phyloP scores from a whole-genome alignment of 805 yeast species.

The Metschnikowia bowlesiae region DNA sequence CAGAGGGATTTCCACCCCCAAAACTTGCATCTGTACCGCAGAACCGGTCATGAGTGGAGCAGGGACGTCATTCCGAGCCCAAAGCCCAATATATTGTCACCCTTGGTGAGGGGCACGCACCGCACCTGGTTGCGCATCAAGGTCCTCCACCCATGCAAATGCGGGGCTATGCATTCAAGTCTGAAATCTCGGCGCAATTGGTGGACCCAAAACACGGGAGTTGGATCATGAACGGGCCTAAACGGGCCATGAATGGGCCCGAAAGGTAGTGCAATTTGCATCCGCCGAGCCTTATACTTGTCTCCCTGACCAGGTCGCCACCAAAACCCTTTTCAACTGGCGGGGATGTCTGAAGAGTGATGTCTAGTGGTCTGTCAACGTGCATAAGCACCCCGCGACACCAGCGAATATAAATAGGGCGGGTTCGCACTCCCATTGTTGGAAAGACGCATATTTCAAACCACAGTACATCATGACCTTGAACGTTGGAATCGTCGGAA shows the following conservation, averaged over 20 bases:
- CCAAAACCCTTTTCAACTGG: neutral
- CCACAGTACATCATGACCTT: slow-evolving; percentile 21
- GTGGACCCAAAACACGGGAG: neutral
- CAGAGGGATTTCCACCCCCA: no score
- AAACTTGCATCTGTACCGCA: no score
- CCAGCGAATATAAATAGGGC: neutral
- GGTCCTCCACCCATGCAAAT: slow-evolving; percentile 1
- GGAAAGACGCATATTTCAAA: neutral
- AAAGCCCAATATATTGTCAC: no score
- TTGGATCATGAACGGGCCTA: no score
- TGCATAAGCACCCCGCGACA: neutral
- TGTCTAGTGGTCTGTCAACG: neutral
- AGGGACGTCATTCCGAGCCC: no score
- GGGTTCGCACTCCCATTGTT: neutral
- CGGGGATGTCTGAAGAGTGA: neutral
- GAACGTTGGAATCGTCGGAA: slow-evolving; percentile 69
- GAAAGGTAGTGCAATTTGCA: no score
- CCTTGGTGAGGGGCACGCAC: neutral
- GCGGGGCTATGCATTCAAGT: slow-evolving; percentile 1
- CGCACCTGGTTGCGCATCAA: neutral
- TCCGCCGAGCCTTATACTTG: no score
- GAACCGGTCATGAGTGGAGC: no score
- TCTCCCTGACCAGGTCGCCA: no score
- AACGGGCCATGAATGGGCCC: no score
- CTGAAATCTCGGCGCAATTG: slow-evolving; percentile 2